These are phyloP conservation scores for Boeremia exigua DNA, from an alignment of 2,329 filamentous ascomycete species.

Conservation along the genomic window DNA sequence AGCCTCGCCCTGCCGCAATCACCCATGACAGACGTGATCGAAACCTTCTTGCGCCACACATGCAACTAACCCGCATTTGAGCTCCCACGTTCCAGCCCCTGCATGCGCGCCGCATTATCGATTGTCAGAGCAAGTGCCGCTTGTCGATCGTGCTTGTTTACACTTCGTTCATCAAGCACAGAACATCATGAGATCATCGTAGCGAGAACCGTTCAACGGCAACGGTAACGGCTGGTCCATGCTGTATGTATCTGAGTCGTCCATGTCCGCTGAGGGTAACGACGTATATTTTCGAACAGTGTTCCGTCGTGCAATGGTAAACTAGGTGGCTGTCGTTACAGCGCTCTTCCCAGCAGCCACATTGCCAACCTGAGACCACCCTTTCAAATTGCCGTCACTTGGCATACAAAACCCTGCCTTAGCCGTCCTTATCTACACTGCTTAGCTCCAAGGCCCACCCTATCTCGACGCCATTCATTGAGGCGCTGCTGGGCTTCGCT, in stretches of 20 bases:
- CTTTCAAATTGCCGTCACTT: background rate
- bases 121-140: background rate
- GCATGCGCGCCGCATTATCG: background rate
- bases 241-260: no score
- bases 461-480: background rate
- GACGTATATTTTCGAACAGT: background rate
- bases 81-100: background rate
- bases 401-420: background rate
- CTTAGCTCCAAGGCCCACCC: background rate
- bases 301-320: background rate
- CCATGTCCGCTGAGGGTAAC: background rate
- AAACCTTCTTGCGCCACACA: background rate
- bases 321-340: background rate
- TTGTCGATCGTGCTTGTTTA: background rate
- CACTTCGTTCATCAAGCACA: background rate
- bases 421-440: background rate
- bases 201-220: background rate
- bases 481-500: constrained; percentile 3
- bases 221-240: background rate
- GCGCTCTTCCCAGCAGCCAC: background rate
- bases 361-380: background rate
- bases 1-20: background rate
- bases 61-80: background rate
- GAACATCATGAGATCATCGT: background rate
- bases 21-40: background rate